These are phyloP conservation scores for Sporothrix euskadiensis DNA, from an alignment of 2,329 filamentous ascomycete species.

Conservation along the genomic window DNA sequence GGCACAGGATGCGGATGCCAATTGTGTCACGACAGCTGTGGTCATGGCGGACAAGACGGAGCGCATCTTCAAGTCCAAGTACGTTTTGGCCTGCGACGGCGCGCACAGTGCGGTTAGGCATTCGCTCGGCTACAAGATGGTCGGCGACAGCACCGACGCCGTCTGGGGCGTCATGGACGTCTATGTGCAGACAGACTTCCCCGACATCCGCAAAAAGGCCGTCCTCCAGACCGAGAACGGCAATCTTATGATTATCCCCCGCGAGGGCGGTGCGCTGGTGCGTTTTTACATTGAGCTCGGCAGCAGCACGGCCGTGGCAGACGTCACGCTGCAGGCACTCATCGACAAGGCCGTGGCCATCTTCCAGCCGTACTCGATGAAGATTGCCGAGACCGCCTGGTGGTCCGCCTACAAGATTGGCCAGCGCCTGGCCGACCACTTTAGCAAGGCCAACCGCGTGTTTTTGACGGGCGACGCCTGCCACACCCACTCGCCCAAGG, in stretches of 20 bases:
- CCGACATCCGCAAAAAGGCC: slow-evolving; percentile 57
- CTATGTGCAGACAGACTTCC: slow-evolving; percentile 55
- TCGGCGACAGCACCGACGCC: slow-evolving; percentile 79
- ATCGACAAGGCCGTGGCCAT: slow-evolving; percentile 41
- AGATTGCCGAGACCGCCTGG: slow-evolving; percentile 56
- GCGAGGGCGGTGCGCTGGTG: neutral
- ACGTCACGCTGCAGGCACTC: neutral
- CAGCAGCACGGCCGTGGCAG: neutral
- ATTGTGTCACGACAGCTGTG: neutral
- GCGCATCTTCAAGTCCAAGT: neutral
- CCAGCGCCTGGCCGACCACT: slow-evolving; percentile 67
- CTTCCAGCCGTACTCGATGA: slow-evolving; percentile 54
- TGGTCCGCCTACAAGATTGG: slow-evolving; percentile 66
- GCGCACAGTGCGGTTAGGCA: slow-evolving; percentile 72
- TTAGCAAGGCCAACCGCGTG: slow-evolving; percentile 61
- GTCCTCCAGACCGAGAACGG: slow-evolving; percentile 45
- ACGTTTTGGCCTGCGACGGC: slow-evolving; percentile 33
- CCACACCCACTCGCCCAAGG: slow-evolving; percentile 66
- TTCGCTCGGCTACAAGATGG: slow-evolving; percentile 79
- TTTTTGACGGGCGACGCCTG: slow-evolving; percentile 65
- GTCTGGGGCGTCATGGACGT: slow-evolving; percentile 75
- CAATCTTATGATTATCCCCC: slow-evolving; percentile 57
- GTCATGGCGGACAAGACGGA: neutral
- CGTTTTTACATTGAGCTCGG: slow-evolving; percentile 12
- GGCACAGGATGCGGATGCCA: neutral